Evolutionary conservation across 176 grass and related monocot species (phyloP).

Genomic region (Ampelocalamus luodianensis): DNA sequence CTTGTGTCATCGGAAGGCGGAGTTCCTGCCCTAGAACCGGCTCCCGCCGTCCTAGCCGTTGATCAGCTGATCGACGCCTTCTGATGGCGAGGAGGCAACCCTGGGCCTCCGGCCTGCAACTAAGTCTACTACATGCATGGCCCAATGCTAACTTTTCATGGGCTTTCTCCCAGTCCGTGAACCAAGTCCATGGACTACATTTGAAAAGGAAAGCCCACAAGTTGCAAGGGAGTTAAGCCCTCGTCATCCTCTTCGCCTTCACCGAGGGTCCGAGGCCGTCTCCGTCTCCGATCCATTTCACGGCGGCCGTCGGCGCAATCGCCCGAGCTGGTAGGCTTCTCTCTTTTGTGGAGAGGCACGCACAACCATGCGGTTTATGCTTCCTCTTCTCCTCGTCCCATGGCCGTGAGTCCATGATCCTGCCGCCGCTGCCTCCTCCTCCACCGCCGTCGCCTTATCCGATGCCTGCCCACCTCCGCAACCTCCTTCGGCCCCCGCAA

Average conservation of each 20-base stretch:
- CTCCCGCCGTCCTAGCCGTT: neutral
- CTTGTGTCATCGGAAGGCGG: neutral
- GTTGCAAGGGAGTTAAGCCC: neutral
- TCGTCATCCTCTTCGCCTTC: neutral
- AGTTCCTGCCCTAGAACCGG: neutral
- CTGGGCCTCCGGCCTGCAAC: neutral
- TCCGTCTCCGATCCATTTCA: neutral
- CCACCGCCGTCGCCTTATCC: neutral
- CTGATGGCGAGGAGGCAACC: neutral
- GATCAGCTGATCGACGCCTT: conserved; percentile 13
- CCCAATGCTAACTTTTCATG: neutral
- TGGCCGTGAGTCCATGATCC: conserved; percentile 36
- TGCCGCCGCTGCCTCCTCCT: neutral
- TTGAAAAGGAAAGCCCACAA: neutral
- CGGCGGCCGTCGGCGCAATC: neutral
- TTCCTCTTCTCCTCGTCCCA: neutral
- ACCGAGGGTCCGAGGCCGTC: no score
- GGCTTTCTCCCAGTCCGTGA: neutral
- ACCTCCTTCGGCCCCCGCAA: conserved; percentile 19
- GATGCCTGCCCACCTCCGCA: conserved; percentile 36
- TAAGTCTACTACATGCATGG: neutral
- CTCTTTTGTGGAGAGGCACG: no score
- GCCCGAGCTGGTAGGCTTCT: neutral
- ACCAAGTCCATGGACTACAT: neutral
- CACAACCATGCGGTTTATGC: conserved; percentile 4